Percentiles rank a stretch among this genome's conserved stretches.
Evolutionary conservation across 805 yeast genomes (phyloP).

Genomic region (Pichia insulana): DNA sequence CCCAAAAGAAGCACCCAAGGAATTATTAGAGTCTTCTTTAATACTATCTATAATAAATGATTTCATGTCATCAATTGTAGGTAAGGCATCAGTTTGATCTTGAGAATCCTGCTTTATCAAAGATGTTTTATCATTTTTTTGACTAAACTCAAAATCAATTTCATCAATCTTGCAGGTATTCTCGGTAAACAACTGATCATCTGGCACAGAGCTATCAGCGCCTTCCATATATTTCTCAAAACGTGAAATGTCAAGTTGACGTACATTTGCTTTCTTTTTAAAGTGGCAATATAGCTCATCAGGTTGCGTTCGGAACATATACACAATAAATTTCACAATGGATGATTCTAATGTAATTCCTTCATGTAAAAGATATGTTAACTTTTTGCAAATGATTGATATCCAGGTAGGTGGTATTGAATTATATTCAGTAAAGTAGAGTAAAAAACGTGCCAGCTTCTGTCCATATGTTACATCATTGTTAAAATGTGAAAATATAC

Average conservation of each 20-base stretch:
- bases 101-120: too few relatives aligned
- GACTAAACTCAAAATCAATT: neutral
- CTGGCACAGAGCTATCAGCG: too few relatives aligned
- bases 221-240: neutral
- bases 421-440: conserved; percentile 1
- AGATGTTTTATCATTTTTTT: neutral
- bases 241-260: neutral
- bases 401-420: conserved; percentile 6
- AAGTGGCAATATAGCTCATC: neutral
- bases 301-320: neutral
- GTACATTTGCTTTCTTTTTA: neutral
- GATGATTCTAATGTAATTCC: neutral
- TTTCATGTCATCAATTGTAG: conserved; percentile 1
- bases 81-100: neutral
- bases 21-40: neutral
- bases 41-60: conserved; percentile 9
- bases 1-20: neutral
- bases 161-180: neutral
- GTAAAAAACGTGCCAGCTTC: conserved; percentile 1
- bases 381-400: neutral
- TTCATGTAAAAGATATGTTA: neutral
- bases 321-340: neutral
- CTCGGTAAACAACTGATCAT: too few relatives aligned
- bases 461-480: neutral
- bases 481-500: neutral